These are phyloP conservation scores for Abortiporus biennis DNA, from an alignment of 1,284 basidiomycete genomes.

Conservation along the genomic window DNA sequence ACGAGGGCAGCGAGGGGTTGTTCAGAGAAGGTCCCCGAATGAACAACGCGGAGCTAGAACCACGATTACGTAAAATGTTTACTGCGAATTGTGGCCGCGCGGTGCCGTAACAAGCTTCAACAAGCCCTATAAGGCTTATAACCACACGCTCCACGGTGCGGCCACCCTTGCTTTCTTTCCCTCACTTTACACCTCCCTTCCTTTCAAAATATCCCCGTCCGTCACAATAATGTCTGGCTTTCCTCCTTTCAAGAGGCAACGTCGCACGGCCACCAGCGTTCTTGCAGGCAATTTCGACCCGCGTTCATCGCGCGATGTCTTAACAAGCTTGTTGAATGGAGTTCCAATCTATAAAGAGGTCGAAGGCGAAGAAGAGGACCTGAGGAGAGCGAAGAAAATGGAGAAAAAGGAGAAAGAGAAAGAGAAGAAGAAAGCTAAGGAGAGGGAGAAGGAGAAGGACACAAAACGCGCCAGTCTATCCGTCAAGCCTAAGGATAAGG, in stretches of 20 bases:
- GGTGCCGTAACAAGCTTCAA: constrained; percentile 5
- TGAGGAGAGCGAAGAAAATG: constrained; percentile 46
- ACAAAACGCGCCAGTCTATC: constrained; percentile 24
- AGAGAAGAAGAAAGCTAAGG: constrained; percentile 34
- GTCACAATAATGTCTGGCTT: constrained; percentile 3
- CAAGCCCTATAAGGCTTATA: constrained; percentile 2
- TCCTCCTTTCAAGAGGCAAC: constrained; percentile 25
- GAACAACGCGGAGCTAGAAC: constrained; percentile 8
- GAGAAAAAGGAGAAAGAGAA: constrained; percentile 48
- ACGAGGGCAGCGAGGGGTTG: neutral
- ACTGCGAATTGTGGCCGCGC: constrained; percentile 1
- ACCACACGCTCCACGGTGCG: constrained; percentile 4
- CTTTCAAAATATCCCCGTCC: constrained; percentile 4
- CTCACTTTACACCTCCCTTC: constrained; percentile 2
- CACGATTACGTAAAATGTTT: constrained; percentile 1
- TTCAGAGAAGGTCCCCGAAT: no score
- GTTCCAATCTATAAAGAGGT: constrained; percentile 56
- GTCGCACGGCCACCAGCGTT: constrained; percentile 67
- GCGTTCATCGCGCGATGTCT: constrained; percentile 59
- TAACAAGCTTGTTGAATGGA: constrained; percentile 72
- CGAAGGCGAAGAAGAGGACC: constrained; percentile 51
- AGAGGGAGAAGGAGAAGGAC: constrained; percentile 29
- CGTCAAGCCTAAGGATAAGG: constrained; percentile 12
- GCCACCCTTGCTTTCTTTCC: constrained; percentile 3
- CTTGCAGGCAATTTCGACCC: constrained; percentile 69